Evolutionary conservation across 2,329 filamentous ascomycete genomes (phyloP).

Genomic region (Beauveria medogensis): DNA sequence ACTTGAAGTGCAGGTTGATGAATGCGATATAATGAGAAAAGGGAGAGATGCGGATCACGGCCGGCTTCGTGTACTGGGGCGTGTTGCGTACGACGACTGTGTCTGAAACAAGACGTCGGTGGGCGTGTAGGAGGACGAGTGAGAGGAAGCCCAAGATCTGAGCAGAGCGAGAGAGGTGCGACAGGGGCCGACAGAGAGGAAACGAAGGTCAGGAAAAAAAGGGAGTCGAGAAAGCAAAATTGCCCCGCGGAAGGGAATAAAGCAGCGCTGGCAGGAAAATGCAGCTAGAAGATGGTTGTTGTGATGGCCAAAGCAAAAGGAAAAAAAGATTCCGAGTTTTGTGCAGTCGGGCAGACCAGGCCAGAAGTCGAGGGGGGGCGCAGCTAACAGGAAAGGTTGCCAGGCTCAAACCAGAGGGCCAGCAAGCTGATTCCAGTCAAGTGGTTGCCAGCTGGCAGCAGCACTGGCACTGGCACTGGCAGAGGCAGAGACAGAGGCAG

Average conservation of each 20-base stretch:
- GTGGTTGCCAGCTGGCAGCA: not conserved
- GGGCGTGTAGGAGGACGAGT: slow-evolving; percentile 2
- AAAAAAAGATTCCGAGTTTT: slow-evolving; percentile 6
- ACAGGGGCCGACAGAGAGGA: not conserved
- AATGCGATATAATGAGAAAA: not conserved
- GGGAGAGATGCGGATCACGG: not conserved
- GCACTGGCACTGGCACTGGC: not conserved
- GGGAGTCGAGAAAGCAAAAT: slow-evolving; percentile 5
- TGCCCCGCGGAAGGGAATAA: slow-evolving; percentile 8
- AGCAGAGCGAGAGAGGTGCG: slow-evolving; percentile 4
- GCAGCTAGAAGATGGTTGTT: not conserved
- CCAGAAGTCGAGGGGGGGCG: not conserved
- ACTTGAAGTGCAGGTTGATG: not conserved
- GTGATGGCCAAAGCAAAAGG: slow-evolving; percentile 2
- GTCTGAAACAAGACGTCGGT: slow-evolving; percentile 4
- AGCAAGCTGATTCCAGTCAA: not conserved
- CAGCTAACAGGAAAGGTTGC: not conserved
- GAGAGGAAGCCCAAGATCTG: not conserved
- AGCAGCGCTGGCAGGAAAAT: not conserved
- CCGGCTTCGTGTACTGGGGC: slow-evolving; percentile 1
- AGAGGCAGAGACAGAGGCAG: not conserved
- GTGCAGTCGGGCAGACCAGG: not conserved
- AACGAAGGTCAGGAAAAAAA: slow-evolving; percentile 5
- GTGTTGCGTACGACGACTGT: slow-evolving; percentile 3
- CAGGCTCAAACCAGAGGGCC: not conserved